Conservation (phyloP, 169 alveolate genomes). For the Plasmodium relictum region DNA sequence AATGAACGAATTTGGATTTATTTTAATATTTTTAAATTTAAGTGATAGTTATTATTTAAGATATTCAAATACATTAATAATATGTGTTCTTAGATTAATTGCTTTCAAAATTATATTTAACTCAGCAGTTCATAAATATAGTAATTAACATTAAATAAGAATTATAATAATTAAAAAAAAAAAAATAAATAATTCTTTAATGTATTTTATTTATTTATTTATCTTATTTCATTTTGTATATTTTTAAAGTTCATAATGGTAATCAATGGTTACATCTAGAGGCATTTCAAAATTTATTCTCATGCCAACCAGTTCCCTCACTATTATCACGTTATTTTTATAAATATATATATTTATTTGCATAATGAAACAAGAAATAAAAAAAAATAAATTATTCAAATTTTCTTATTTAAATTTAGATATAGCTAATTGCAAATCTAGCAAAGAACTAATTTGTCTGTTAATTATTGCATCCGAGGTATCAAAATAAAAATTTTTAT, state of each 20-base stretch:
- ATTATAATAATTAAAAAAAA: background rate
- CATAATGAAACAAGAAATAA: no score
- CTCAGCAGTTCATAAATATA: slow-evolving; percentile 60
- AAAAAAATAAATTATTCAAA: no score
- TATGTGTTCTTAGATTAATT: slow-evolving; percentile 48
- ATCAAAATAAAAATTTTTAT: background rate
- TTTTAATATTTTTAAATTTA: slow-evolving; percentile 58
- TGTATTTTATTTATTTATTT: background rate
- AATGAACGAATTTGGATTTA: slow-evolving; percentile 72
- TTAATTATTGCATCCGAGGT: slow-evolving; percentile 58
- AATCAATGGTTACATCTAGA: slow-evolving; percentile 49
- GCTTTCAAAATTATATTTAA: slow-evolving; percentile 60
- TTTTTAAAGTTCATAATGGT: slow-evolving; percentile 26
- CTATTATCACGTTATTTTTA: slow-evolving; percentile 49
- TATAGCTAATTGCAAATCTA: slow-evolving; percentile 47
- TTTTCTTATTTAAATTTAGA: slow-evolving; percentile 19
- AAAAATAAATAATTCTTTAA: background rate
- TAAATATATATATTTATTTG: no score
- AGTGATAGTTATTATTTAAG: slow-evolving; percentile 52
- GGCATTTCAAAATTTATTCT: slow-evolving; percentile 57
- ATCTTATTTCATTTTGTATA: background rate
- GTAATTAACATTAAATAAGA: slow-evolving; percentile 9
- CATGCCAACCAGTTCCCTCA: slow-evolving; percentile 69
- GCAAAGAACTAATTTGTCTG: slow-evolving; percentile 37
- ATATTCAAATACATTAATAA: slow-evolving; percentile 63